A percentile compares a stretch with the other conserved stretches of the same genome.
phyloP scores from a whole-genome alignment of 257 asterid genomes.

The Solanum piurae region DNA sequence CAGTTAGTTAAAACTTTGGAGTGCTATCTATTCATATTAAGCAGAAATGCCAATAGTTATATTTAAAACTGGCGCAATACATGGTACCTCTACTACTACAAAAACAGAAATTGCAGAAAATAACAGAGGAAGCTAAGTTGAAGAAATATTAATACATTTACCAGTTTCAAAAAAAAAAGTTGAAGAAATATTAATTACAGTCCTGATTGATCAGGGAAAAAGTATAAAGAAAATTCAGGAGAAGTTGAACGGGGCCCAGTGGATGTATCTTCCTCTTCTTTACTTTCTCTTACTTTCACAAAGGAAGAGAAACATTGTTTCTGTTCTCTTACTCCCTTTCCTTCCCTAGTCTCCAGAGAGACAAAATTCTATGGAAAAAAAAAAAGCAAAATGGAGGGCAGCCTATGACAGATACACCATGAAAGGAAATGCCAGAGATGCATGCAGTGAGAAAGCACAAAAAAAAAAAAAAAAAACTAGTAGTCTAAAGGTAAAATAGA shows the following conservation, averaged over 20 bases:
- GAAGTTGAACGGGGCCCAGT: neutral
- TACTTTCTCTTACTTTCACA: neutral
- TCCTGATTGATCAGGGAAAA: neutral
- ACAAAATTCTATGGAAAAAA: neutral
- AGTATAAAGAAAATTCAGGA: neutral
- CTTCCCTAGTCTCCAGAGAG: neutral
- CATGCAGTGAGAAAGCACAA: neutral
- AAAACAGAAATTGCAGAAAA: neutral
- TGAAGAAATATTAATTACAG: neutral
- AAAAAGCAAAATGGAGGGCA: neutral
- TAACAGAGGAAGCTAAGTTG: neutral
- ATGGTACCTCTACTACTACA: neutral
- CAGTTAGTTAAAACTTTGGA: neutral
- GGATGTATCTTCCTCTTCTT: neutral
- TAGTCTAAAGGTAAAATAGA: neutral
- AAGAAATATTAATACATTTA: neutral
- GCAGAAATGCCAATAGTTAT: neutral
- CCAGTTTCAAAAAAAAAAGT: neutral
- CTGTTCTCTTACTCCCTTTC: neutral
- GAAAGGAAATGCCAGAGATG: neutral
- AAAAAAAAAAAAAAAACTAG: neutral
- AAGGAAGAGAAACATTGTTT: neutral
- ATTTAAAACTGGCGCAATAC: neutral
- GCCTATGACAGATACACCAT: neutral
- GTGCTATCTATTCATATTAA: neutral